Percentiles rank a stretch among this genome's conserved stretches.
Evolutionary conservation across 371 early-diverging fungal species (phyloP).

Genomic region (Dentiscutata heterogama): DNA sequence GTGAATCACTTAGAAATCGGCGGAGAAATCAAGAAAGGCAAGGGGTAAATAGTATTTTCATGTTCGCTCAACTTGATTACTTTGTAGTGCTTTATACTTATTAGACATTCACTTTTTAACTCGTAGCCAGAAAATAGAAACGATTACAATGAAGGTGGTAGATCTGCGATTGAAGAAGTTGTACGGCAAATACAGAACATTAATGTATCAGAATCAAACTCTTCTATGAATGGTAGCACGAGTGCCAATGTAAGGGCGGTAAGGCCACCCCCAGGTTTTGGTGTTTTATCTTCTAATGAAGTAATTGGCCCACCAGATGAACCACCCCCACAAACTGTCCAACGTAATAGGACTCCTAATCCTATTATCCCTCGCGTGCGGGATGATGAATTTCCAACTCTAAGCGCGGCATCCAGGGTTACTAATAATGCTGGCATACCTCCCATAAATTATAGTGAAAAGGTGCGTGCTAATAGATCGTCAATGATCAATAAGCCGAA

Average conservation of each 20-base stretch:
- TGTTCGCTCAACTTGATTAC: not conserved
- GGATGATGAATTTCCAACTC: not conserved
- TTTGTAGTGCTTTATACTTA: not conserved
- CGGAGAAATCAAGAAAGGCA: conserved; percentile 28
- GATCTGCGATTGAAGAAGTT: conserved; percentile 35
- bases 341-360: conserved; percentile 16
- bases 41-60: not conserved
- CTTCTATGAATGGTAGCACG: too few species aligned
- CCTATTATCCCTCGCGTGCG: not conserved
- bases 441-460: not conserved
- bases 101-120: not conserved
- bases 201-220: conserved; percentile 38
- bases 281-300: conserved; percentile 35
- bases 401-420: not conserved
- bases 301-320: conserved; percentile 46
- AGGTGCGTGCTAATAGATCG: not conserved
- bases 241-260: conserved; percentile 29
- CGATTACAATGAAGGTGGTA: not conserved
- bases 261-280: conserved; percentile 23
- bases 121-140: not conserved
- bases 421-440: not conserved
- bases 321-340: conserved; percentile 38
- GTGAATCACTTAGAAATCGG: not conserved
- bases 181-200: conserved; percentile 42
- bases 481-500: not conserved